Conservation (phyloP, 2,329 filamentous ascomycete genomes). For the Lachnellula arida region DNA sequence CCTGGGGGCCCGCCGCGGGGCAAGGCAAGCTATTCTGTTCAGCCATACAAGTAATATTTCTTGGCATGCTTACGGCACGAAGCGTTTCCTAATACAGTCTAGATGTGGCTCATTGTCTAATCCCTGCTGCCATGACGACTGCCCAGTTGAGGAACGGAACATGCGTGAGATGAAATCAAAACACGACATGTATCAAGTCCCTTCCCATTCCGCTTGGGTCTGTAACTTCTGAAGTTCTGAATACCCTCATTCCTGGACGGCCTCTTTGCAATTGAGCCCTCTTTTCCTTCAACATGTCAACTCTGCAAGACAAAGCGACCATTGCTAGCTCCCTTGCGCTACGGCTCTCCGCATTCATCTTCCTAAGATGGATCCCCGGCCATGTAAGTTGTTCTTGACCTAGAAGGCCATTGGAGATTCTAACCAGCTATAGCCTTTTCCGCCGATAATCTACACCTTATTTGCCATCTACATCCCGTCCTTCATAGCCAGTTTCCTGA, state of each 20-base stretch:
- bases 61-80: neutral
- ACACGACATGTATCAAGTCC: neutral
- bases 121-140: conserved; percentile 1
- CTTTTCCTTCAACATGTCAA: conserved; percentile 11
- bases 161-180: neutral
- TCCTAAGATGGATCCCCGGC: conserved; percentile 51
- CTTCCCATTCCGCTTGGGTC: neutral
- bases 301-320: conserved; percentile 27
- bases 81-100: neutral
- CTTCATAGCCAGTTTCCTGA: conserved; percentile 55
- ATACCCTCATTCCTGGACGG: neutral
- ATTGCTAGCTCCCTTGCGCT: conserved; percentile 44
- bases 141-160: neutral
- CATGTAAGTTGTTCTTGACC: conserved; percentile 26
- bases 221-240: neutral
- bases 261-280: neutral
- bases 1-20: no score
- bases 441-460: conserved; percentile 50
- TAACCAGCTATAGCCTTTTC: conserved; percentile 28
- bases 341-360: conserved; percentile 49
- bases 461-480: conserved; percentile 62
- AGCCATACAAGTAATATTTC: neutral
- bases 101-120: neutral
- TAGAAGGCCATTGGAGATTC: conserved; percentile 5
- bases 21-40: neutral